A percentile compares a stretch with the other conserved stretches of the same genome.
phyloP scores from a whole-genome alignment of 495 filamentous ascomycete genomes.

The Penicillium odoratum region DNA sequence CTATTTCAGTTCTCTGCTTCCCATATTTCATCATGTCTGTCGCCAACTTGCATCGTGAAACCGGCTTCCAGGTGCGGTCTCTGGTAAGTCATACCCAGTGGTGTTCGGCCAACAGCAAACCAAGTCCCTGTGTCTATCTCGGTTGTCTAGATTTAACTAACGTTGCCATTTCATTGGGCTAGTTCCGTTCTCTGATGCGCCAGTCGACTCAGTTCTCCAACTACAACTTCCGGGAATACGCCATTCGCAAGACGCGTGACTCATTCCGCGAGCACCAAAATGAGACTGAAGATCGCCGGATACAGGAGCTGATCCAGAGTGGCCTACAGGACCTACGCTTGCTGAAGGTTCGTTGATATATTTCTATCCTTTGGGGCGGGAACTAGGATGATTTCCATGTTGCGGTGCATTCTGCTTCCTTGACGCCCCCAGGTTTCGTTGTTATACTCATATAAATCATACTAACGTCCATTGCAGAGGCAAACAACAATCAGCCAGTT shows the following conservation, averaged over 20 bases:
- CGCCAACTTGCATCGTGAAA: constrained; percentile 57
- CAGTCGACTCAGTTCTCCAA: constrained; percentile 83
- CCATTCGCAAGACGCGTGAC: constrained; percentile 82
- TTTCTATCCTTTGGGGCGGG: background rate
- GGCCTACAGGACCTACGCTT: constrained; percentile 85
- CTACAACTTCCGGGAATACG: constrained; percentile 98
- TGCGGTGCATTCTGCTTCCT: background rate
- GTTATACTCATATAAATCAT: background rate
- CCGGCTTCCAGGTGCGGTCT: constrained; percentile 70
- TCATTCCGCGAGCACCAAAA: constrained; percentile 78
- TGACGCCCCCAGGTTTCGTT: background rate
- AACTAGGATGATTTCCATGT: background rate
- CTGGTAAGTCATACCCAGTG: constrained; percentile 51
- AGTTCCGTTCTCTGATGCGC: constrained; percentile 93
- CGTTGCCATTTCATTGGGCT: background rate
- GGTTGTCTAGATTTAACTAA: background rate
- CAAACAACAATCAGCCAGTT: constrained; percentile 95
- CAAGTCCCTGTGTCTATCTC: background rate
- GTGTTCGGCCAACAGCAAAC: background rate
- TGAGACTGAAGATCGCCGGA: constrained; percentile 66
- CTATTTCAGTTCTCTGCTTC: constrained; percentile 19
- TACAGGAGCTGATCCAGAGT: constrained; percentile 87
- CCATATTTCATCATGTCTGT: constrained; percentile 43
- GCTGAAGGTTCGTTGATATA: constrained; percentile 72
- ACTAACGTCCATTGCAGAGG: constrained; percentile 57